phyloP scores from a whole-genome alignment of 2,329 filamentous ascomycete genomes.

The Phaeophleospora eucalypticola region DNA sequence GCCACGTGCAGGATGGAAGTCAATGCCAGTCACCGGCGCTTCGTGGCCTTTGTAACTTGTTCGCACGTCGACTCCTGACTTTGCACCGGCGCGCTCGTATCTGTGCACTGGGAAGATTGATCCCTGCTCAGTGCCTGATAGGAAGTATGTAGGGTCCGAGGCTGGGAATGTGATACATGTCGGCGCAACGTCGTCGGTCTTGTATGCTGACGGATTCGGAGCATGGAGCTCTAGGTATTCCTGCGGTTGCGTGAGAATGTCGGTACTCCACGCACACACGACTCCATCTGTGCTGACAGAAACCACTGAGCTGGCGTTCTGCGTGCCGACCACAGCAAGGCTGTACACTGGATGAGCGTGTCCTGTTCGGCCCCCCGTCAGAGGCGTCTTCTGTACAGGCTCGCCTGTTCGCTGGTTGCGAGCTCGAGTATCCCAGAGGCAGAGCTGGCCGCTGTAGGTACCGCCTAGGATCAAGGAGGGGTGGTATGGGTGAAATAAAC shows the following conservation, averaged over 20 bases:
- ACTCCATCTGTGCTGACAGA: constrained; percentile 95
- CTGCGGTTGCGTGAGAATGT: constrained; percentile 95
- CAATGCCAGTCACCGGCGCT: constrained; percentile 90
- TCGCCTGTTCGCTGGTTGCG: constrained; percentile 58
- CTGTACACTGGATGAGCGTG: constrained; percentile 97
- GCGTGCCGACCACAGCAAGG: constrained; percentile 91
- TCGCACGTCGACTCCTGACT: constrained; percentile 87
- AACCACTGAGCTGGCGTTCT: constrained; percentile 98
- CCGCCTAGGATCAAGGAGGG: constrained; percentile 94
- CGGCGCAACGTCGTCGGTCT: constrained; percentile 86
- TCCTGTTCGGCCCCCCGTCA: constrained; percentile 73
- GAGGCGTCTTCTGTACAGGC: constrained; percentile 90
- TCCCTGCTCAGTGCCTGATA: constrained; percentile 94
- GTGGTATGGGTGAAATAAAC: constrained; percentile 98
- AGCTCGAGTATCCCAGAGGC: constrained; percentile 93
- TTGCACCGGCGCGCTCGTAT: constrained; percentile 94
- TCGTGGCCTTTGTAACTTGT: constrained; percentile 87
- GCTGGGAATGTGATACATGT: constrained; percentile 93
- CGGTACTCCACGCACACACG: constrained; percentile 94
- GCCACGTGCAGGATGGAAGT: constrained; percentile 89
- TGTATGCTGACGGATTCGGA: constrained; percentile 67
- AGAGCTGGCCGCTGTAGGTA: constrained; percentile 91
- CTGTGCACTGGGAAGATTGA: constrained; percentile 94
- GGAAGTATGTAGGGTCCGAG: constrained; percentile 94
- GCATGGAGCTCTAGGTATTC: constrained; percentile 86